Conservation (phyloP, 257 asterid species). For the Anisodus tanguticus region DNA sequence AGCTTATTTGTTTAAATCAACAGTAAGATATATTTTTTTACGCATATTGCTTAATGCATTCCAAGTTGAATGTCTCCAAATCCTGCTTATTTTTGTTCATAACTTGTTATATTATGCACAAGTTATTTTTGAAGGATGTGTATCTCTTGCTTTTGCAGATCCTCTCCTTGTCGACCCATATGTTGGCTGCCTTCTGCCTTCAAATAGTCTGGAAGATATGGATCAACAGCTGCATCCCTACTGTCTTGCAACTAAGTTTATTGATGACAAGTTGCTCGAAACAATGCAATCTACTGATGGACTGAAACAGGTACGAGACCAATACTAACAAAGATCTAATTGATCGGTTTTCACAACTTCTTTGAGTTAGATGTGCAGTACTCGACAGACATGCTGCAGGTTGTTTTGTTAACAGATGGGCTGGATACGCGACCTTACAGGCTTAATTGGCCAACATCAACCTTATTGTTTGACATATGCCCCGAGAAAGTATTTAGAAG, state of each 20-base stretch:
- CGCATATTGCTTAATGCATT: not conserved
- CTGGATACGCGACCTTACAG: slow-evolving; percentile 88
- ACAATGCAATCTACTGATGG: slow-evolving; percentile 52
- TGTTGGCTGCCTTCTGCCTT: slow-evolving; percentile 67
- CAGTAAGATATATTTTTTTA: not conserved
- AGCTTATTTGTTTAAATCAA: not conserved
- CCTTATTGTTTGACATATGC: slow-evolving; percentile 64
- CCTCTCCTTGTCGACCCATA: slow-evolving; percentile 80
- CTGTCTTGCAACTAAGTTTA: slow-evolving; percentile 77
- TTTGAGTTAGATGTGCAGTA: slow-evolving; percentile 28
- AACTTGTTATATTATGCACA: not conserved
- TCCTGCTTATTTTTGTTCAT: slow-evolving; percentile 6
- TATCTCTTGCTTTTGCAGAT: slow-evolving; percentile 49
- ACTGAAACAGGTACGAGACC: slow-evolving; percentile 64
- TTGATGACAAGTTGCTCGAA: slow-evolving; percentile 68
- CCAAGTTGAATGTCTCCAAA: not conserved
- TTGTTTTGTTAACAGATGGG: slow-evolving; percentile 82
- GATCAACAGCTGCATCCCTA: slow-evolving; percentile 50
- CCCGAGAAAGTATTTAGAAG: slow-evolving; percentile 55
- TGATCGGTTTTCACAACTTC: slow-evolving; percentile 24
- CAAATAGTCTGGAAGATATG: slow-evolving; percentile 40
- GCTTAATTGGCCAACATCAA: slow-evolving; percentile 79
- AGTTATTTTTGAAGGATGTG: not conserved
- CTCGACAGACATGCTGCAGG: slow-evolving; percentile 55
- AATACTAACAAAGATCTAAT: not conserved